Percentiles rank a stretch among this genome's conserved stretches.
Evolutionary conservation across 768 basidiomycete species (phyloP).

Genomic region (Tylopilus vinaceipallidus): DNA sequence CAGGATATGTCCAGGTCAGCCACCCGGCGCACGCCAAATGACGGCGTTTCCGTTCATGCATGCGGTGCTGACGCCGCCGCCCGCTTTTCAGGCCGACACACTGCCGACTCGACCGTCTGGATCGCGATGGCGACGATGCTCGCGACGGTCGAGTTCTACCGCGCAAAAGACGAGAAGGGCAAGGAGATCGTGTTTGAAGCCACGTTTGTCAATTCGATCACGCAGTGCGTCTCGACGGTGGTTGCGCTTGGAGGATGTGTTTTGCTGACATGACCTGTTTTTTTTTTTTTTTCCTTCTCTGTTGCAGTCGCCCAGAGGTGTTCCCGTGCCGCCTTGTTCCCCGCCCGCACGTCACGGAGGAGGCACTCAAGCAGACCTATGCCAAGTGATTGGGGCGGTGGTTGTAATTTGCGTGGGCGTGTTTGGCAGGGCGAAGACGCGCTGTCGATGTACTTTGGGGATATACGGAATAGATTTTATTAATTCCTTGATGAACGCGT

Average conservation of each 20-base stretch:
- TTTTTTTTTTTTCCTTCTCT: not conserved
- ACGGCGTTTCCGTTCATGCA: too few species aligned
- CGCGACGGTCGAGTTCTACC: slow-evolving; percentile 2
- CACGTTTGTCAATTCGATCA: not conserved
- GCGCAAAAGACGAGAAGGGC: not conserved
- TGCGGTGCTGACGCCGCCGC: too few species aligned
- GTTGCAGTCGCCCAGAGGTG: not conserved
- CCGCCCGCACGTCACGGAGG: slow-evolving; percentile 1
- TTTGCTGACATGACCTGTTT: too few species aligned
- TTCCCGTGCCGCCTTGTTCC: slow-evolving; percentile 5
- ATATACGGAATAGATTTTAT: not conserved
- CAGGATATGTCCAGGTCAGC: not conserved
- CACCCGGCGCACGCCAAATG: not conserved
- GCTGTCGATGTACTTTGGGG: not conserved
- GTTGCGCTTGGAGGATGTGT: too few species aligned
- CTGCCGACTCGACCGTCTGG: slow-evolving; percentile 1
- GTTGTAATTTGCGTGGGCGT: too few species aligned
- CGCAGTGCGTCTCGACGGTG: not conserved
- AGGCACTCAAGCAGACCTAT: not conserved
- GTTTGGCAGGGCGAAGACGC: too few species aligned
- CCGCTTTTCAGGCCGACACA: not conserved
- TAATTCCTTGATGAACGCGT: not conserved
- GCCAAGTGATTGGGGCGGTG: not conserved
- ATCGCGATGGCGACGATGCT: slow-evolving; percentile 1
- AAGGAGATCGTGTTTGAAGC: slow-evolving; percentile 1